These are phyloP conservation scores for Acacia crassicarpa DNA, from an alignment of 306 rosid species.

Conservation along the genomic window DNA sequence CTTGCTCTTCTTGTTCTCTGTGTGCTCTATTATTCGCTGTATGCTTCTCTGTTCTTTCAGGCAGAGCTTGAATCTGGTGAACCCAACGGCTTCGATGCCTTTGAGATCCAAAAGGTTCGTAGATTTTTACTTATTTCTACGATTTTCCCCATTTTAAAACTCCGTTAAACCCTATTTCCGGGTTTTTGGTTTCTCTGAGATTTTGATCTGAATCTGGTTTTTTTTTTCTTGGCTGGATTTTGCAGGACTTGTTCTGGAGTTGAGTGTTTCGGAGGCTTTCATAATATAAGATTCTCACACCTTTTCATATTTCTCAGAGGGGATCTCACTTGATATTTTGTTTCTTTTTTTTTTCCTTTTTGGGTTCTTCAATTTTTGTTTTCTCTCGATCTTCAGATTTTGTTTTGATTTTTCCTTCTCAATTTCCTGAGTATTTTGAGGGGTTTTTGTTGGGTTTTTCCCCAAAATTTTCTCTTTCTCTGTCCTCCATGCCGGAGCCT, in stretches of 20 bases:
- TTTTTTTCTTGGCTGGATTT: not conserved
- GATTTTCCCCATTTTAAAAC: not conserved
- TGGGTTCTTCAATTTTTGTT: not conserved
- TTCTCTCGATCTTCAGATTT: not conserved
- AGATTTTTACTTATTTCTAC: not conserved
- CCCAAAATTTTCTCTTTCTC: not conserved
- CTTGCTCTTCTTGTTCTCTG: not conserved
- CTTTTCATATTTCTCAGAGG: slow-evolving; percentile 70
- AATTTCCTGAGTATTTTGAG: slow-evolving; percentile 39
- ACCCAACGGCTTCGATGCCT: slow-evolving; percentile 67
- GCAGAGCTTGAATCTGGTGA: slow-evolving; percentile 45
- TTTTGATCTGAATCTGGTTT: not conserved
- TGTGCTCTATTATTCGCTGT: slow-evolving; percentile 29
- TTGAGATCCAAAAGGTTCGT: slow-evolving; percentile 64
- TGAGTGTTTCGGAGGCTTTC: slow-evolving; percentile 53
- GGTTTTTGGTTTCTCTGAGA: not conserved
- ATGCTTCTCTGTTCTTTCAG: slow-evolving; percentile 44
- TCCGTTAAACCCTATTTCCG: not conserved
- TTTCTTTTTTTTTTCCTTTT: not conserved
- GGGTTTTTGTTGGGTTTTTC: slow-evolving; percentile 34
- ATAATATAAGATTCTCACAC: slow-evolving; percentile 42
- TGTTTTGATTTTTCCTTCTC: not conserved
- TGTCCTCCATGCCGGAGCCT: slow-evolving; percentile 36
- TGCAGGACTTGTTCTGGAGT: slow-evolving; percentile 72
- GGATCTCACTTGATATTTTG: slow-evolving; percentile 53